Percentiles rank a stretch among this genome's conserved stretches.
phyloP scores from a whole-genome alignment of 169 alveolate genomes.

The Eimeria acervulina region DNA sequence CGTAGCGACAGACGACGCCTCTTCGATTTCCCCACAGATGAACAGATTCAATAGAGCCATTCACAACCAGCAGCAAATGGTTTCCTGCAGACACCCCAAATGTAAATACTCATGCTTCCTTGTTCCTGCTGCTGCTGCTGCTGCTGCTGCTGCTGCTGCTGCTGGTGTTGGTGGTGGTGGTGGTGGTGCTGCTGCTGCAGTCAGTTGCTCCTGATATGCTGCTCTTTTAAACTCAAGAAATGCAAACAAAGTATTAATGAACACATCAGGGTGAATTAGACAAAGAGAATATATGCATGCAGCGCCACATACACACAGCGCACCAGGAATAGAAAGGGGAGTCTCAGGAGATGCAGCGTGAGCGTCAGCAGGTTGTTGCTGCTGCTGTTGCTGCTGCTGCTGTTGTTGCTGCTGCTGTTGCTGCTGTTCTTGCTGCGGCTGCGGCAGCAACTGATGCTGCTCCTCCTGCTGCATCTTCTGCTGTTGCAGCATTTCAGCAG shows the following conservation, averaged over 20 bases:
- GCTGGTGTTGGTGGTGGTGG: too few species aligned
- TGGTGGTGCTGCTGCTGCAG: too few species aligned
- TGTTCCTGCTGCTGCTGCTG: too few species aligned
- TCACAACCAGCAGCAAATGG: constrained; percentile 50
- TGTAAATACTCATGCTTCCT: too few species aligned
- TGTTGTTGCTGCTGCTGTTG: background rate
- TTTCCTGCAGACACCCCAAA: background rate
- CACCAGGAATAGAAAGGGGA: background rate
- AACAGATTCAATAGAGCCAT: background rate
- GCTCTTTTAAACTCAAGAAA: too few species aligned
- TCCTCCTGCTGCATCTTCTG: too few species aligned
- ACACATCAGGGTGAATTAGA: too few species aligned
- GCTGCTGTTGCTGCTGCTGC: constrained; percentile 12
- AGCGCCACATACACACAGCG: background rate
- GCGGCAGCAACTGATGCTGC: background rate
- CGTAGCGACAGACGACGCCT: constrained; percentile 22
- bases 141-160: too few species aligned
- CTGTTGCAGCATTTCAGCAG: background rate
- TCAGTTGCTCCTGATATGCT: too few species aligned
- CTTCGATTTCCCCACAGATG: background rate
- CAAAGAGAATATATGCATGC: too few species aligned
- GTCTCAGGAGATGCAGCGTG: background rate
- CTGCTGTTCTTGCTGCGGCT: too few species aligned
- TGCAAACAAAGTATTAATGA: too few species aligned
- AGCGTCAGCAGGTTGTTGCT: background rate